phyloP scores from a whole-genome alignment of 176 grass and related monocot genomes.

The Oryza glumipatula region DNA sequence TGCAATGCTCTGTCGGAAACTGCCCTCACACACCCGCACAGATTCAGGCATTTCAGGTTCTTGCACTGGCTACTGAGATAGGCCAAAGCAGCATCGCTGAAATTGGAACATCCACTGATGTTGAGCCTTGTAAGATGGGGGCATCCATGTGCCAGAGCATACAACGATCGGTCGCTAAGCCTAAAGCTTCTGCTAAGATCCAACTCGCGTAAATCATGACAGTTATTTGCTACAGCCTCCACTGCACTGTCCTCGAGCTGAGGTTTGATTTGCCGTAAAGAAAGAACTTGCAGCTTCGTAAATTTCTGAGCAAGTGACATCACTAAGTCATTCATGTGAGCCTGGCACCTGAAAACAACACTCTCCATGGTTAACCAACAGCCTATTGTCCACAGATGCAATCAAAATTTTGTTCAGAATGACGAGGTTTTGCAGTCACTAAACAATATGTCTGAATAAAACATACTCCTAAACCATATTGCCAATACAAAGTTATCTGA shows the following conservation, averaged over 20 bases:
- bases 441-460: not conserved
- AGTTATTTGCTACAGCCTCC: conserved; percentile 64
- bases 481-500: not conserved
- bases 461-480: not conserved
- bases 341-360: conserved; percentile 65
- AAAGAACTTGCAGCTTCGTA: conserved; percentile 68
- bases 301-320: conserved; percentile 71
- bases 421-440: conserved; percentile 1
- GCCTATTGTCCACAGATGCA: not conserved
- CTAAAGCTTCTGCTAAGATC: conserved; percentile 85
- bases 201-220: conserved; percentile 68
- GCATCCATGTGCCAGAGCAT: conserved; percentile 66
- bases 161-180: conserved; percentile 73
- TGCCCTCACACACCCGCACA: conserved; percentile 75
- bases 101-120: conserved; percentile 86
- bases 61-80: conserved; percentile 67
- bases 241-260: conserved; percentile 86
- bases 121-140: conserved; percentile 71
- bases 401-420: conserved; percentile 9
- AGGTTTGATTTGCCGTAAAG: conserved; percentile 72
- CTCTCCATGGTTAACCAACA: conserved; percentile 14
- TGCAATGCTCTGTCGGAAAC: conserved; percentile 74
- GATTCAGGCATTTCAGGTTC: conserved; percentile 64
- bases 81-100: conserved; percentile 60
- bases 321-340: conserved; percentile 80